Evolutionary conservation across 345 rosid genomes (phyloP), one percentile per base, ranked within the genome.

Genomic region (Cardamine resedifolia): DNA sequence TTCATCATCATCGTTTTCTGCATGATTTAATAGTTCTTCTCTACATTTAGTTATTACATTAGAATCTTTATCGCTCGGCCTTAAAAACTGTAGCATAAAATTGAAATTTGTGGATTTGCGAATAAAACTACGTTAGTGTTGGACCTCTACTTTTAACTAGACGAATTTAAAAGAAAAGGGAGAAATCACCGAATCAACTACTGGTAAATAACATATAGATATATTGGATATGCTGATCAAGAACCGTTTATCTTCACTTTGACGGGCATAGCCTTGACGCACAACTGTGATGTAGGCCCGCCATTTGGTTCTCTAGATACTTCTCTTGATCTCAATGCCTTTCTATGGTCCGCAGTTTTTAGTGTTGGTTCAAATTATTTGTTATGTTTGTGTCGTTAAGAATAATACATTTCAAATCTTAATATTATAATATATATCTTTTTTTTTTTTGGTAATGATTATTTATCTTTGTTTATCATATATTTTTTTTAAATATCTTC

Each of bases 1-100:
- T 64, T 47, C 55, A 72, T 64, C 70, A 43, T 63, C 55, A 72
- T 72, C 14, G 56, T 63, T 72, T 72, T 53, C 47, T 43, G 38
- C n/a, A 33, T 64, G 24, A 30, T 10, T 14, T 15, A 9, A 58
- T 7, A 20, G 0, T 21, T 36, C 34, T 9, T 27, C 3, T 70
- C 26, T 36, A 33, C 74, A 47, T 33, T 18, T 23, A 33, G 15
- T 16, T 21, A 47, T 23, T 23, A 64, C 74, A 58, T 69, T 9
- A 28, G 55, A 34, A 48, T 58, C 36, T 69, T 31, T 58, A 21
- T 68, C 9, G 53, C 33, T 31, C 55, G 33, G 1, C 12, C 43
- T 34, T 20, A 27, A 18, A 19, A 23, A 23, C 2, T 23, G 24
- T 2, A 23, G 24, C 24, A 23, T 23, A 23, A 1, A 23, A 1